Conservation (phyloP, 1,284 basidiomycete genomes). For the Exobasidium rhododendri region DNA sequence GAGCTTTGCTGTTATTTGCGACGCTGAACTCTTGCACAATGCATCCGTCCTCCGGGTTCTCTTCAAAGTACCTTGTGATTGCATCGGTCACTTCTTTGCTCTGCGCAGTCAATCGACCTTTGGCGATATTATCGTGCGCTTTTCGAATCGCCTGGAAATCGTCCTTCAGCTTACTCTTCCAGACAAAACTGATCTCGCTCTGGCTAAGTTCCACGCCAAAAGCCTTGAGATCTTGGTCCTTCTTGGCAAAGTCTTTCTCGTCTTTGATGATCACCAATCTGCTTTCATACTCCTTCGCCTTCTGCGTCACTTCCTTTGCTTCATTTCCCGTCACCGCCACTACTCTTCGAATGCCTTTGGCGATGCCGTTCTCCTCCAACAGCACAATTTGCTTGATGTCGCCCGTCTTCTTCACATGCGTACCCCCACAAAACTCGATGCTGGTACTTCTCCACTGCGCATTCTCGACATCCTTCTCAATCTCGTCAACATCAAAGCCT, state of each 20-base stretch:
- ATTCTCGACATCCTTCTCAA: conserved; percentile 78
- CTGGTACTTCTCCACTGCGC: conserved; percentile 85
- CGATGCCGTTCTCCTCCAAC: conserved; percentile 92
- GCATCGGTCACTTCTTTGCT: conserved; percentile 80
- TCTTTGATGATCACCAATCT: conserved; percentile 68
- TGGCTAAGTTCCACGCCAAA: conserved; percentile 83
- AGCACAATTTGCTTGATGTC: conserved; percentile 95
- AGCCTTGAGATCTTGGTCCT: conserved; percentile 79
- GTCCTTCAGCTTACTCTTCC: conserved; percentile 77
- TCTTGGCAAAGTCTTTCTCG: conserved; percentile 68
- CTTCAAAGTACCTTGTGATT: conserved; percentile 67
- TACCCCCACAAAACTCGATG: conserved; percentile 97
- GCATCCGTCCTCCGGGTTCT: conserved; percentile 67
- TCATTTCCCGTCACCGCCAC: conserved; percentile 93
- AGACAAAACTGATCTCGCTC: conserved; percentile 79
- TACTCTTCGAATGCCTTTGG: conserved; percentile 93
- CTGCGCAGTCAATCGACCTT: conserved; percentile 73
- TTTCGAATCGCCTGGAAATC: conserved; percentile 71
- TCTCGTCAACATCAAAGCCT: conserved; percentile 81
- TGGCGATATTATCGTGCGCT: conserved; percentile 77
- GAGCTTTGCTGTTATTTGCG: conserved; percentile 57
- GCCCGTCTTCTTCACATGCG: conserved; percentile 89
- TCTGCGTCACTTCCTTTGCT: conserved; percentile 73
- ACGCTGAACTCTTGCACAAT: conserved; percentile 66
- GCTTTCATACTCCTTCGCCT: conserved; percentile 67